phyloP scores from a whole-genome alignment of 2,329 filamentous ascomycete genomes.

The Cladosporium sp. region DNA sequence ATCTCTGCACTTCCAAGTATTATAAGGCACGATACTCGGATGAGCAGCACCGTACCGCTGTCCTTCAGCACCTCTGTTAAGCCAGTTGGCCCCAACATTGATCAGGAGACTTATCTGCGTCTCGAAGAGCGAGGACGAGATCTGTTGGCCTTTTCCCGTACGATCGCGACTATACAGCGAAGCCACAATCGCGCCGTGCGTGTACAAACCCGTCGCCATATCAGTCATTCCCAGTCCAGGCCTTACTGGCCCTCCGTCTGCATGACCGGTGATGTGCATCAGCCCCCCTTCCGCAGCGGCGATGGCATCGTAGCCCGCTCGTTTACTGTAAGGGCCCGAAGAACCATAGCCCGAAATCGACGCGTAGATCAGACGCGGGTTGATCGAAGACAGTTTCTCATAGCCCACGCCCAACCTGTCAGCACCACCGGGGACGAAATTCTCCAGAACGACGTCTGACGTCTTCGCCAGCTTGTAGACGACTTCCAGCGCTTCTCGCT shows the following conservation, averaged over 20 bases:
- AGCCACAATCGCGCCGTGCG: constrained; percentile 43
- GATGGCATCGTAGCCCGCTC: constrained; percentile 46
- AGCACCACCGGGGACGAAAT: constrained; percentile 42
- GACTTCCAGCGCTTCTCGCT: constrained; percentile 33
- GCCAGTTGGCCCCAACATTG: constrained; percentile 39
- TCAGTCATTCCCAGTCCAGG: constrained; percentile 43
- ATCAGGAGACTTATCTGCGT: constrained; percentile 40
- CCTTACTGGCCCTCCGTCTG: constrained; percentile 37
- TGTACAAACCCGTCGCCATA: constrained; percentile 44
- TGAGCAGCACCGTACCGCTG: constrained; percentile 45
- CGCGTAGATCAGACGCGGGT: constrained; percentile 40
- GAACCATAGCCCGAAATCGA: constrained; percentile 43
- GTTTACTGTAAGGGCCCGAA: constrained; percentile 38
- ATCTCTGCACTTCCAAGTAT: constrained; percentile 39
- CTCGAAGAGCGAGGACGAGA: constrained; percentile 45
- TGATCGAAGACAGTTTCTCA: constrained; percentile 32
- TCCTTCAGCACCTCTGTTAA: constrained; percentile 39
- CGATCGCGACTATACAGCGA: constrained; percentile 37
- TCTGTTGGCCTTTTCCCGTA: constrained; percentile 39
- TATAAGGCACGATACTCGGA: constrained; percentile 46
- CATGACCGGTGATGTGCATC: constrained; percentile 42
- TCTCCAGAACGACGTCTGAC: constrained; percentile 42
- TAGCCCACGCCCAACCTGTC: constrained; percentile 41
- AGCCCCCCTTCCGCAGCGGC: constrained; percentile 42
- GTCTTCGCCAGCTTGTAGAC: constrained; percentile 34